Evolutionary conservation across 192 early-diverging fungal genomes (phyloP).

Genomic region (Rhizophagus prolifer): DNA sequence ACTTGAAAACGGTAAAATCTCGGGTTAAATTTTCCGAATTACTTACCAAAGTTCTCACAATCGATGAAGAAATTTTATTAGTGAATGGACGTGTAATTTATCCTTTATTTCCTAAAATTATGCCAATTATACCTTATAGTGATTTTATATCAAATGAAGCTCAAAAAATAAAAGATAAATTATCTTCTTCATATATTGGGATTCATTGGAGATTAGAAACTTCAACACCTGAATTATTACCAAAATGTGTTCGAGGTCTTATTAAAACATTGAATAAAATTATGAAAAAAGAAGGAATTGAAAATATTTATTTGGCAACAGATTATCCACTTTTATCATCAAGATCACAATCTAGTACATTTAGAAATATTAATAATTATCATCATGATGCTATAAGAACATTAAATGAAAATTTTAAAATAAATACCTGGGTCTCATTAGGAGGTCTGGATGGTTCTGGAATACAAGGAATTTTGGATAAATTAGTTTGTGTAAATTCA

Average conservation of each 20-base stretch:
- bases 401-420: neutral
- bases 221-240: neutral
- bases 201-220: constrained; percentile 17
- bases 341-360: too few species aligned
- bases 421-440: constrained; percentile 5
- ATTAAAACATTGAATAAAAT: neutral
- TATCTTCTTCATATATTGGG: neutral
- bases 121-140: neutral
- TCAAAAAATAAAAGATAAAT: neutral
- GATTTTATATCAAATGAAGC: neutral
- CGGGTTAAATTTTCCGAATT: too few species aligned
- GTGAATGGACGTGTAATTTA: too few species aligned
- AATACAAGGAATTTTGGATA: too few species aligned
- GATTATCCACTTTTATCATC: neutral
- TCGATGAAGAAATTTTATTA: too few species aligned
- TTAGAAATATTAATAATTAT: neutral
- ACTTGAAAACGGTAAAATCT: too few species aligned
- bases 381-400: neutral
- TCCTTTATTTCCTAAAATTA: too few species aligned
- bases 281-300: neutral
- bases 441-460: too few species aligned
- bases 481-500: too few species aligned
- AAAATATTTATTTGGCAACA: too few species aligned
- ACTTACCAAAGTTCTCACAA: too few species aligned
- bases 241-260: neutral